Percentiles rank a stretch among this genome's conserved stretches.
Conservation (phyloP, 2,329 filamentous ascomycete species). For the Aspergillus fumigatus region DNA sequence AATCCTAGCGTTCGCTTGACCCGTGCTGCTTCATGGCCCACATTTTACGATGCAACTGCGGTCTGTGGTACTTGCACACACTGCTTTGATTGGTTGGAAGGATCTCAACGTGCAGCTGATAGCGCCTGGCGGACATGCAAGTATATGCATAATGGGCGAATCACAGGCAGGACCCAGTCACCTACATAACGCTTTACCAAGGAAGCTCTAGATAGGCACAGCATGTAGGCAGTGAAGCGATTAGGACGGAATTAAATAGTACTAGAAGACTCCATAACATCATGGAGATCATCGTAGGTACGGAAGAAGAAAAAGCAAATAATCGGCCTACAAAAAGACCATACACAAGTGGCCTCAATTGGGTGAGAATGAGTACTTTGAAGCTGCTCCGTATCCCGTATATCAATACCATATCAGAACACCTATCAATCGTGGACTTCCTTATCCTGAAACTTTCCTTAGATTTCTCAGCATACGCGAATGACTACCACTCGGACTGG, state of each 20-base stretch:
- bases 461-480: not conserved
- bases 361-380: conserved; percentile 1
- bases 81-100: conserved; percentile 11
- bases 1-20: conserved; percentile 4
- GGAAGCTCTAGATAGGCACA: conserved; percentile 8
- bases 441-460: conserved; percentile 7
- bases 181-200: conserved; percentile 20
- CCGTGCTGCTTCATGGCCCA: conserved; percentile 1
- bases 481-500: not conserved
- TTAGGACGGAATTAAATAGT: conserved; percentile 4
- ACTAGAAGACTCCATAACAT: not conserved
- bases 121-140: conserved; percentile 17
- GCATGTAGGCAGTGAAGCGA: not conserved
- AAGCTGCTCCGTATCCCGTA: not conserved
- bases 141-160: conserved; percentile 14
- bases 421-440: not conserved
- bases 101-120: conserved; percentile 21
- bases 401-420: not conserved
- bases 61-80: conserved; percentile 4
- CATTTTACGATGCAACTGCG: conserved; percentile 6
- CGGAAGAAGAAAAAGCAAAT: not conserved
- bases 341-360: conserved; percentile 14
- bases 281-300: not conserved
- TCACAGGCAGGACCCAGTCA: conserved; percentile 11
- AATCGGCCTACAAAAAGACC: conserved; percentile 7